Evolutionary conservation across 208 protist species (phyloP).

Genomic region (Trypanosoma vivax): DNA sequence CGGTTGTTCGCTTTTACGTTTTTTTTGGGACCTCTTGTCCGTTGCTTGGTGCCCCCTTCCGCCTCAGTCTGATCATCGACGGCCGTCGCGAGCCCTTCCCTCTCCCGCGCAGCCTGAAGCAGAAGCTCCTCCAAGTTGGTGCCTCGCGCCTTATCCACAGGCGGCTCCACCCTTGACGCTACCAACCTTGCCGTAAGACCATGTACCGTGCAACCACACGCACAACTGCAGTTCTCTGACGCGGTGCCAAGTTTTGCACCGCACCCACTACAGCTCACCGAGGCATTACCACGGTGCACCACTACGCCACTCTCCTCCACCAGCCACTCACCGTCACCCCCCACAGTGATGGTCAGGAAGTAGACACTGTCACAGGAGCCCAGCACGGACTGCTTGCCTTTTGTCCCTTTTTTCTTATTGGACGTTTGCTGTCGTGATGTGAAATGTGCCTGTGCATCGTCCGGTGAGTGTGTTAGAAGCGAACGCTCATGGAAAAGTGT

Average conservation of each 20-base stretch:
- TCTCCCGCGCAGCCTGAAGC: conserved; percentile 28
- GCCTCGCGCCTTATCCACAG: conserved; percentile 9
- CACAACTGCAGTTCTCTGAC: conserved; percentile 11
- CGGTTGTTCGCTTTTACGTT: conserved; percentile 87
- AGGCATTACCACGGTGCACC: not conserved
- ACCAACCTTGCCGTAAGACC: conserved; percentile 15
- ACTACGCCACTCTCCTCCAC: conserved; percentile 1
- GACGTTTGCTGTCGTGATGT: not conserved
- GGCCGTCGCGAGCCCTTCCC: conserved; percentile 15
- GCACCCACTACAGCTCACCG: conserved; percentile 21
- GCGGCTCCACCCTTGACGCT: conserved; percentile 19
- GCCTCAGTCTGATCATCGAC: conserved; percentile 19
- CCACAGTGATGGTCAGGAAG: conserved; percentile 7
- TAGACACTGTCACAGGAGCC: conserved; percentile 12
- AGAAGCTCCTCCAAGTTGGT: conserved; percentile 46
- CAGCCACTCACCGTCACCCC: conserved; percentile 1
- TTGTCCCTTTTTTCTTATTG: not conserved
- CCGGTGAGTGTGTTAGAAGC: conserved; percentile 15
- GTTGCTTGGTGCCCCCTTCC: conserved; percentile 14
- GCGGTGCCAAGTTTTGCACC: conserved; percentile 19
- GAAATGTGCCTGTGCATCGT: conserved; percentile 11
- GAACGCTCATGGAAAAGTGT: conserved; percentile 11
- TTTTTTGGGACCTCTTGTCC: conserved; percentile 60
- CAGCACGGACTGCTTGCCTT: not conserved
- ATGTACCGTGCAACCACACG: conserved; percentile 17